Conservation (phyloP, 805 yeast genomes). For the Cyberlindnera mycetangii region DNA sequence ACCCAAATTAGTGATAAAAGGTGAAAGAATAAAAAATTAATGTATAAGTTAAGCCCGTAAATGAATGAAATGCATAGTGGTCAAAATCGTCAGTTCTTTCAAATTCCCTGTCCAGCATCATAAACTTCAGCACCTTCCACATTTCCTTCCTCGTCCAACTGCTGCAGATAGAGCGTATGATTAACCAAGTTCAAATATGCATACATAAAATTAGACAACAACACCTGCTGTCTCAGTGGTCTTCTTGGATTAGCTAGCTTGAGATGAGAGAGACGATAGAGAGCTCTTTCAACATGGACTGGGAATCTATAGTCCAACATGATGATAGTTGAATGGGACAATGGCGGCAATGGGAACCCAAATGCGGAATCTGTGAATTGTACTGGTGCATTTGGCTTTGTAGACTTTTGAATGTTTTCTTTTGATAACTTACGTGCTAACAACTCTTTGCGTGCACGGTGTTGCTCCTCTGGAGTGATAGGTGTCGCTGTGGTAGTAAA, state of each 20-base stretch:
- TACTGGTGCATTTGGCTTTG: constrained; percentile 52
- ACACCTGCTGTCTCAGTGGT: constrained; percentile 86
- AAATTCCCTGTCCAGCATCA: background rate
- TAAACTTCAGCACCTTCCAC: constrained; percentile 4
- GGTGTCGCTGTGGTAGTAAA: background rate
- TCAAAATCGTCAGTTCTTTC: background rate
- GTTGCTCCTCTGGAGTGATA: constrained; percentile 15
- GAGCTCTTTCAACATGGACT: constrained; percentile 93
- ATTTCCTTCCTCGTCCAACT: constrained; percentile 38
- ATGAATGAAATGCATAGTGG: too few species aligned
- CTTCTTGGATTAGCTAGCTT: constrained; percentile 93
- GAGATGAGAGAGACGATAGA: constrained; percentile 86
- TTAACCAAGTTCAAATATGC: constrained; percentile 93
- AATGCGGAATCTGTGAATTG: constrained; percentile 75
- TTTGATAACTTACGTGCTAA: constrained; percentile 29
- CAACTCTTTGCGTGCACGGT: constrained; percentile 22
- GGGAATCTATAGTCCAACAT: constrained; percentile 89
- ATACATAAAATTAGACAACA: constrained; percentile 95
- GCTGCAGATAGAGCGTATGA: constrained; percentile 80
- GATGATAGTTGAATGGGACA: constrained; percentile 69
- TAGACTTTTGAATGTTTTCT: constrained; percentile 34
- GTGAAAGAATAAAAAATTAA: too few species aligned
- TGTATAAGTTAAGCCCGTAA: too few species aligned
- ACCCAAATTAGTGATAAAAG: background rate
- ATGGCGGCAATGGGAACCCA: constrained; percentile 84